Evolutionary conservation across 2,329 filamentous ascomycete species (phyloP).

Genomic region (Fusarium albosuccineum): DNA sequence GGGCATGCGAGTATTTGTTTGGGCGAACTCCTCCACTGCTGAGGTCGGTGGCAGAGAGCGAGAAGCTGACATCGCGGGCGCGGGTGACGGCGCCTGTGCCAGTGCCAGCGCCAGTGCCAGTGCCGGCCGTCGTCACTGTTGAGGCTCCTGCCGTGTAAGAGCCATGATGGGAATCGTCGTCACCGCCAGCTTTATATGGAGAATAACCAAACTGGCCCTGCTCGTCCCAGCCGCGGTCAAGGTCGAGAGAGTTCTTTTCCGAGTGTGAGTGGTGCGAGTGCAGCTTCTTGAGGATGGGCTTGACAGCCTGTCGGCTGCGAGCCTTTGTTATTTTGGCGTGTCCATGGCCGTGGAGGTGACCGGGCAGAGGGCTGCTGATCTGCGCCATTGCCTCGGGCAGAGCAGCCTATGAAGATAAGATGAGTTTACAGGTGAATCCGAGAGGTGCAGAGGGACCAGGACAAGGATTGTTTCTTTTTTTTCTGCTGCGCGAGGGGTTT

Average conservation of each 20-base stretch:
- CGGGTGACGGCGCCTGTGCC: background rate
- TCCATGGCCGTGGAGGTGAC: conserved; percentile 40
- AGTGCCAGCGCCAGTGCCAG: conserved; percentile 34
- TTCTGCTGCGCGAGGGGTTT: conserved; percentile 31
- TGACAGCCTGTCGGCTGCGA: conserved; percentile 63
- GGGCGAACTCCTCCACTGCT: conserved; percentile 45
- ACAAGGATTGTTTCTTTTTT: background rate
- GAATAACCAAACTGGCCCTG: conserved; percentile 55
- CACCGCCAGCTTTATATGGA: conserved; percentile 47
- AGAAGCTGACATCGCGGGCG: conserved; percentile 62
- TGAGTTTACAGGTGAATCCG: conserved; percentile 6
- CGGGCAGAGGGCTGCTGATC: conserved; percentile 39
- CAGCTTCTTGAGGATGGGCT: conserved; percentile 73
- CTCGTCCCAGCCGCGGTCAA: conserved; percentile 71
- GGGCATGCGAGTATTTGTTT: conserved; percentile 65
- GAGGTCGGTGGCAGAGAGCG: conserved; percentile 54
- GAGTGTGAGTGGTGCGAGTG: conserved; percentile 62
- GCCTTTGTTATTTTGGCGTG: conserved; percentile 57
- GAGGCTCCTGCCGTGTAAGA: conserved; percentile 39
- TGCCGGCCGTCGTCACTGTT: conserved; percentile 34
- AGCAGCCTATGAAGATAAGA: conserved; percentile 8
- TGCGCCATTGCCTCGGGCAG: conserved; percentile 44
- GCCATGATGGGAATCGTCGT: conserved; percentile 40
- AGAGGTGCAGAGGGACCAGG: background rate
- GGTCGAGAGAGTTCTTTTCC: conserved; percentile 73